A percentile compares a stretch with the other conserved stretches of the same genome.
phyloP scores from a whole-genome alignment of 495 filamentous ascomycete species.

The Neurospora africana region DNA sequence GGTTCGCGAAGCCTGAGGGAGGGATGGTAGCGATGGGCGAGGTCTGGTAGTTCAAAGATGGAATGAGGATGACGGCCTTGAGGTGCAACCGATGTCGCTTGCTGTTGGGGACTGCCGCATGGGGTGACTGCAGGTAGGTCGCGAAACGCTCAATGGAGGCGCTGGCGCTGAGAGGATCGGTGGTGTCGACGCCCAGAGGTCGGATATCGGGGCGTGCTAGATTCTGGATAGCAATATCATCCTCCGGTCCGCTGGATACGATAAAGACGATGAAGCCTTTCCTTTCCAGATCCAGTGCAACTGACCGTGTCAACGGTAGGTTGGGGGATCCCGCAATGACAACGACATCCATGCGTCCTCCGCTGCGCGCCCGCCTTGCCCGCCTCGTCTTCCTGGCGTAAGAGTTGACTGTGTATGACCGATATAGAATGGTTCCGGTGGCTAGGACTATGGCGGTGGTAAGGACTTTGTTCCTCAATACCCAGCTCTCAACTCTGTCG shows the following conservation, averaged over 20 bases:
- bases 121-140: slow-evolving; percentile 57
- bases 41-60: slow-evolving; percentile 57
- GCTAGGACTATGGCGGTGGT: slow-evolving; percentile 58
- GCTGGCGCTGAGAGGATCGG: slow-evolving; percentile 46
- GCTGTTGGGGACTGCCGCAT: slow-evolving; percentile 59
- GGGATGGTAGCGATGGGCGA: slow-evolving; percentile 75
- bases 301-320: slow-evolving; percentile 67
- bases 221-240: slow-evolving; percentile 67
- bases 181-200: slow-evolving; percentile 72
- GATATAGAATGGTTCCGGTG: slow-evolving; percentile 55
- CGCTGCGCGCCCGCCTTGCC: slow-evolving; percentile 67
- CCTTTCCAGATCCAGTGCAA: slow-evolving; percentile 77
- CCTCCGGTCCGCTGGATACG: slow-evolving; percentile 65
- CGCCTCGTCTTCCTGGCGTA: slow-evolving; percentile 54
- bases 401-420: slow-evolving; percentile 52
- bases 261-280: slow-evolving; percentile 91
- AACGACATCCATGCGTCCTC: slow-evolving; percentile 81
- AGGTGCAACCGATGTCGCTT: slow-evolving; percentile 65
- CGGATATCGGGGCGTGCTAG: slow-evolving; percentile 70
- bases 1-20: slow-evolving; percentile 72
- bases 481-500: slow-evolving; percentile 46
- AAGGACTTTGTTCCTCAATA: slow-evolving; percentile 56
- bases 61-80: slow-evolving; percentile 67
- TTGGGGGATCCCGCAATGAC: slow-evolving; percentile 75
- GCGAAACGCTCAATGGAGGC: slow-evolving; percentile 55